Conservation (phyloP, 2,329 filamentous ascomycete genomes). For the Talaromyces atroroseus region DNA sequence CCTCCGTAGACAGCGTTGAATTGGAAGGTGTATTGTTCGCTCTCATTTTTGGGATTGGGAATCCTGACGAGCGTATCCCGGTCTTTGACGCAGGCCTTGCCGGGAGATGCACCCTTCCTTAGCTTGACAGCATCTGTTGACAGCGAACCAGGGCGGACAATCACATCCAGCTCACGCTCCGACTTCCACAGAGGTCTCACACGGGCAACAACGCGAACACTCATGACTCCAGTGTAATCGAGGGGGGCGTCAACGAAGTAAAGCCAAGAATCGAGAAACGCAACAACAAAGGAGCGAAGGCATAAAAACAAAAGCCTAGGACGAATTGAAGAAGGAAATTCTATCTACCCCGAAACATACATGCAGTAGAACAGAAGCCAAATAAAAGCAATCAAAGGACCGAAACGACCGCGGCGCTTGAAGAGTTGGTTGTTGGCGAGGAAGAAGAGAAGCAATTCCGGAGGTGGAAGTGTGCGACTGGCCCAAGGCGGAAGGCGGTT, state of each 20-base stretch:
- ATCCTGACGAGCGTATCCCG: constrained; percentile 71
- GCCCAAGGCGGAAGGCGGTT: not conserved
- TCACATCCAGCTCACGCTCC: constrained; percentile 81
- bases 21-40: constrained; percentile 86
- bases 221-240: constrained; percentile 27
- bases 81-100: constrained; percentile 38
- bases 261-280: not conserved
- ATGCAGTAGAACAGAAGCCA: constrained; percentile 2
- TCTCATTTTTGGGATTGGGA: constrained; percentile 87
- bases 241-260: no score
- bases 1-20: constrained; percentile 92
- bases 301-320: not conserved
- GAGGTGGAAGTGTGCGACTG: not conserved
- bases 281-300: not conserved
- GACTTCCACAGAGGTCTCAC: constrained; percentile 82
- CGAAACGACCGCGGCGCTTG: not conserved
- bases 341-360: constrained; percentile 6
- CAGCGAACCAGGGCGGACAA: constrained; percentile 60
- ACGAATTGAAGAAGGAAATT: not conserved
- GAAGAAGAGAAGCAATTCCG: not conserved
- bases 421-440: not conserved
- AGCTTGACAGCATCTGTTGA: constrained; percentile 18
- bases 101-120: constrained; percentile 22
- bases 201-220: constrained; percentile 79
- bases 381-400: not conserved